Evolutionary conservation across 305 asterid genomes (phyloP), one percentile per base, ranked within the genome.

Genomic region (Plantago lanceolata): DNA sequence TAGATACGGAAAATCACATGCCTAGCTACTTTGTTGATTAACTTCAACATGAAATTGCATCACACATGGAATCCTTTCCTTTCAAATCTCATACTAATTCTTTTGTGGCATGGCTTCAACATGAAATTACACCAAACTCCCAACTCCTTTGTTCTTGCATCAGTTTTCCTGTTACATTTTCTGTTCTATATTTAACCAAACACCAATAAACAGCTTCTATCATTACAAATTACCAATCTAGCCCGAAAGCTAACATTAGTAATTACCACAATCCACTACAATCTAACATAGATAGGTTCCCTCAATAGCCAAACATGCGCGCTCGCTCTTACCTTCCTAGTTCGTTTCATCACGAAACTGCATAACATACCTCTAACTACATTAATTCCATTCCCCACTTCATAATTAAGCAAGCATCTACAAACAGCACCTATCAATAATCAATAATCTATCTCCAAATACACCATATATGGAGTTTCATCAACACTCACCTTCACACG

Each of bases 401-500:
- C 7, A 37, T 37, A 37, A 37, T 9, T 9, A 37, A 37, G 48
- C 28, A 48, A 37, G 65, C 12, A 29, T 29, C 49, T 58, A 45
- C n/a, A 21, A 21, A 28, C 15, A 52, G 15, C 17, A 8, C 3
- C n/a, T 19, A 17, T 19, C 8, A 33, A 21, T 1, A 26, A 28
- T 37, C 44, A 2, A 65, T 53, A 4, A 69, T 48, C 35, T 18
- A 13, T 8, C 53, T 65, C 18, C 20, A 40, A 53, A 24, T 60
- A 35, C 57, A 56, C 48, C 48, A 61, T 12, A 31, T 1, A 4
- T 15, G 8, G 45, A 59, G 57, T 35, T 47, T 37, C 66, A 14
- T 49, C 24, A 65, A 48, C 48, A 48, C 52, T 64, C 62, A 86
- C 96, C 94, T 89, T 89, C 61, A 89, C 94, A 6, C 82, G 81